Conservation (phyloP, 192 early-diverging fungal species). For the Entophlyctis luteolus region DNA sequence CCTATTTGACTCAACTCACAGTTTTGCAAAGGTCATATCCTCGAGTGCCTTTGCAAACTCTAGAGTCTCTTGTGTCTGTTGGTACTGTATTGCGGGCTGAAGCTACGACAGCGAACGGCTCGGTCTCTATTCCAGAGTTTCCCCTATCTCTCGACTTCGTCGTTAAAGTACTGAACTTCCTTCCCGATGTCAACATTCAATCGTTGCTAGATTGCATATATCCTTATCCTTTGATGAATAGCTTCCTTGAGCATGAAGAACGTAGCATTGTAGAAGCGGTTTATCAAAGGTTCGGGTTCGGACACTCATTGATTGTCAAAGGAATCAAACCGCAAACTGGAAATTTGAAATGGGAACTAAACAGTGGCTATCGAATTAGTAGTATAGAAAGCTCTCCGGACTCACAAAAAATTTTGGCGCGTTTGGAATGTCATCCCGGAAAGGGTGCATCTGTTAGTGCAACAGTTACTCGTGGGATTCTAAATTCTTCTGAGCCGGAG, state of each 20-base stretch:
- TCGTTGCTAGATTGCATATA: slow-evolving; percentile 11
- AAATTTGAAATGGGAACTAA: neutral
- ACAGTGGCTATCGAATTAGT: neutral
- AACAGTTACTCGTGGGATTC: neutral
- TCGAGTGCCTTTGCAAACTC: slow-evolving; percentile 5
- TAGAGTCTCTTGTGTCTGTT: slow-evolving; percentile 13
- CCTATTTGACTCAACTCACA: slow-evolving; percentile 7
- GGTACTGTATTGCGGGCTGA: slow-evolving; percentile 11
- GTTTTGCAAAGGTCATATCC: neutral
- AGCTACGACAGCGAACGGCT: neutral
- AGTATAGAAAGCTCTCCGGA: neutral
- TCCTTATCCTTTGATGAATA: slow-evolving; percentile 8
- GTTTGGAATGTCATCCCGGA: neutral
- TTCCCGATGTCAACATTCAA: neutral
- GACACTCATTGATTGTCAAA: neutral
- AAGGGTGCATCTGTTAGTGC: neutral
- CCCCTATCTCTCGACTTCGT: neutral
- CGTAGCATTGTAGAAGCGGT: neutral
- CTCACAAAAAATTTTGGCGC: neutral
- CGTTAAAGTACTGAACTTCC: neutral
- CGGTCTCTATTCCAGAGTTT: slow-evolving; percentile 13
- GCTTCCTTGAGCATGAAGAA: slow-evolving; percentile 4
- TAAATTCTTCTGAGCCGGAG: neutral
- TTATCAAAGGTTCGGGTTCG: slow-evolving; percentile 16
- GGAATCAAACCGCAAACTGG: slow-evolving; percentile 12